These are phyloP conservation scores for Saccharomyces hybrid DNA, from an alignment of 1,139 yeast species.

Conservation along the genomic window DNA sequence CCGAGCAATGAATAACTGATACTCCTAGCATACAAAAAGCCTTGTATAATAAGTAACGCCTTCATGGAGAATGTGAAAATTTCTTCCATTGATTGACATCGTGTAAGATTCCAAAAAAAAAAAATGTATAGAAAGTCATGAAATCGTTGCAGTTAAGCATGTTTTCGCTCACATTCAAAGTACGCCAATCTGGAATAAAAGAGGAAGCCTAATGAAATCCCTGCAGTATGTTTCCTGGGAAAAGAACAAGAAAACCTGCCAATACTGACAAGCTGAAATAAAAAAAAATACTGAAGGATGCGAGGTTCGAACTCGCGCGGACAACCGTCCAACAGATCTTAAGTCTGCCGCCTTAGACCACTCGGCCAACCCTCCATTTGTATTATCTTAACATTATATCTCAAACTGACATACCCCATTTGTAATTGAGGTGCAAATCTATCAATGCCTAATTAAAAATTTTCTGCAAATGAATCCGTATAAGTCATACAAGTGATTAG, in stretches of 20 bases:
- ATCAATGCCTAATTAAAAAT: no score
- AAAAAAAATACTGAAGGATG: slow-evolving; percentile 45
- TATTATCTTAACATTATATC: no score
- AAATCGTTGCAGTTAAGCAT: not conserved
- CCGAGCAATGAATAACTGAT: slow-evolving; percentile 8
- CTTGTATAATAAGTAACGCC: not conserved
- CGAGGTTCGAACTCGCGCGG: slow-evolving; percentile 81
- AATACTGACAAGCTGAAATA: not conserved
- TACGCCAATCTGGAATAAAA: not conserved
- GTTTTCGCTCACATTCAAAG: not conserved
- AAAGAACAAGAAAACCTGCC: not conserved
- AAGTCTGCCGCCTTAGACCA: slow-evolving; percentile 9
- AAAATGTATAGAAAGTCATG: no score
- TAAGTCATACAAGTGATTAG: no score
- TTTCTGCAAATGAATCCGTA: no score
- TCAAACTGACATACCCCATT: no score
- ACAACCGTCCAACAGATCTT: slow-evolving; percentile 25
- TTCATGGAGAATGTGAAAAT: not conserved
- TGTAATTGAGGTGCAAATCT: no score
- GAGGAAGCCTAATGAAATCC: not conserved
- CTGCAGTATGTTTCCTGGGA: not conserved
- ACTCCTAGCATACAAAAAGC: no score
- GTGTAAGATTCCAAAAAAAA: not conserved
- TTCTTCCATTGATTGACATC: not conserved
- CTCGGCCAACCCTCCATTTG: slow-evolving; percentile 7